These are phyloP conservation scores for Gossypium gossypioides DNA, from an alignment of 441 rosid species.

Conservation along the genomic window DNA sequence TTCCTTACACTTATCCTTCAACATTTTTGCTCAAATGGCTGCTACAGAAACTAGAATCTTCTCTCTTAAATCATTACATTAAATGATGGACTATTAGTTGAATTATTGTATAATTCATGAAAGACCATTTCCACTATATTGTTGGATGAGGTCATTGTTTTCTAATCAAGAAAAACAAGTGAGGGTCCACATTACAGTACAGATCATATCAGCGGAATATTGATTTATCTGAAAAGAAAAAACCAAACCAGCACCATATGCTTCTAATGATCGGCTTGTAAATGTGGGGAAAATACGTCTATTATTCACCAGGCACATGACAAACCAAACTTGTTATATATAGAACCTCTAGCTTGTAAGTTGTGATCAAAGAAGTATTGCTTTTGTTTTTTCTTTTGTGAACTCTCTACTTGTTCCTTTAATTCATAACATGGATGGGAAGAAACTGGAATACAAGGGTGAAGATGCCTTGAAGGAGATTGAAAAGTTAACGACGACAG, in stretches of 20 bases:
- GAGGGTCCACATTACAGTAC: slow-evolving; percentile 27
- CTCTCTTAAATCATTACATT: neutral
- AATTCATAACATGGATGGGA: slow-evolving; percentile 40
- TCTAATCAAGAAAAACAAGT: slow-evolving; percentile 22
- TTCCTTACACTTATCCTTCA: neutral
- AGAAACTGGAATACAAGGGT: slow-evolving; percentile 54
- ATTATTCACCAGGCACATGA: slow-evolving; percentile 15
- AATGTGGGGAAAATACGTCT: slow-evolving; percentile 18
- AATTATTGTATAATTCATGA: neutral
- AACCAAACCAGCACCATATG: slow-evolving; percentile 31
- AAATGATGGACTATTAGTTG: neutral
- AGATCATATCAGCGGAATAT: slow-evolving; percentile 34
- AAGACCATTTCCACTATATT: neutral
- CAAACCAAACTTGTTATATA: slow-evolving; percentile 27
- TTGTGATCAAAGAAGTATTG: neutral
- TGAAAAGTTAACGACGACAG: slow-evolving; percentile 57
- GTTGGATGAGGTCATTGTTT: slow-evolving; percentile 23
- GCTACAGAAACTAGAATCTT: neutral
- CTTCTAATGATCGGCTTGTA: slow-evolving; percentile 24
- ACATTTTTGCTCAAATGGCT: neutral
- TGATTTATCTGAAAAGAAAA: slow-evolving; percentile 3
- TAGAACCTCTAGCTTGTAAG: slow-evolving; percentile 20
- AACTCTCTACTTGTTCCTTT: neutral
- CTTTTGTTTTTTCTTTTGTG: slow-evolving; percentile 12
- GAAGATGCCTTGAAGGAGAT: slow-evolving; percentile 59